A percentile compares a stretch with the other conserved stretches of the same genome.
phyloP scores from a whole-genome alignment of 129 eudicot genomes.

The Centrapalus pauciflorus region DNA sequence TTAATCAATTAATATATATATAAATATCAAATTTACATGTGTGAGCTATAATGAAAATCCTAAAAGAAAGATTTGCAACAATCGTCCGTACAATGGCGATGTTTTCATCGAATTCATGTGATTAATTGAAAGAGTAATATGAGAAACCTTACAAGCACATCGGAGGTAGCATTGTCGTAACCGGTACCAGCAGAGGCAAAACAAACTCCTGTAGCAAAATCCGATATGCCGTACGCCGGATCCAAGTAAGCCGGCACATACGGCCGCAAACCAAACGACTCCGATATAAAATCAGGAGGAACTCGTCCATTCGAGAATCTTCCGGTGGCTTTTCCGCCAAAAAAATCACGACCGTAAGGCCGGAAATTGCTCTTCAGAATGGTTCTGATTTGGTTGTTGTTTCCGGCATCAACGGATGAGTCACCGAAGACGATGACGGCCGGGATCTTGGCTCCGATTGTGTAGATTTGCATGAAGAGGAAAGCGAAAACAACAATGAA shows the following conservation, averaged over 20 bases:
- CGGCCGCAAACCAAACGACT: slow-evolving; percentile 57
- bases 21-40: neutral
- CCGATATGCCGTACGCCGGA: slow-evolving; percentile 50
- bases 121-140: neutral
- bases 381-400: slow-evolving; percentile 65
- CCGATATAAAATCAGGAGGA: slow-evolving; percentile 71
- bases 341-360: slow-evolving; percentile 80
- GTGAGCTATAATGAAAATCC: neutral
- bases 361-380: slow-evolving; percentile 64
- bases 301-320: slow-evolving; percentile 77
- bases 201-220: slow-evolving; percentile 64
- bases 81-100: neutral
- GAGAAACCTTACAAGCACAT: slow-evolving; percentile 64
- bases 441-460: slow-evolving; percentile 41
- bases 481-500: slow-evolving; percentile 9
- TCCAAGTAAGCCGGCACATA: slow-evolving; percentile 76
- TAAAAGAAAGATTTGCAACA: neutral
- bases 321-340: slow-evolving; percentile 67
- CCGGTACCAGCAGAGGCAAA: slow-evolving; percentile 96
- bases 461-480: slow-evolving; percentile 22
- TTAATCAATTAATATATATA: too few relatives aligned
- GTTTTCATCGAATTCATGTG: neutral
- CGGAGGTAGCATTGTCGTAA: slow-evolving; percentile 67
- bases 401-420: slow-evolving; percentile 79
- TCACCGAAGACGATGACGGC: slow-evolving; percentile 82